A percentile compares a stretch with the other conserved stretches of the same genome.
These are phyloP conservation scores for Trichoderma sp. DNA, from an alignment of 2,329 filamentous ascomycete species.

Conservation along the genomic window DNA sequence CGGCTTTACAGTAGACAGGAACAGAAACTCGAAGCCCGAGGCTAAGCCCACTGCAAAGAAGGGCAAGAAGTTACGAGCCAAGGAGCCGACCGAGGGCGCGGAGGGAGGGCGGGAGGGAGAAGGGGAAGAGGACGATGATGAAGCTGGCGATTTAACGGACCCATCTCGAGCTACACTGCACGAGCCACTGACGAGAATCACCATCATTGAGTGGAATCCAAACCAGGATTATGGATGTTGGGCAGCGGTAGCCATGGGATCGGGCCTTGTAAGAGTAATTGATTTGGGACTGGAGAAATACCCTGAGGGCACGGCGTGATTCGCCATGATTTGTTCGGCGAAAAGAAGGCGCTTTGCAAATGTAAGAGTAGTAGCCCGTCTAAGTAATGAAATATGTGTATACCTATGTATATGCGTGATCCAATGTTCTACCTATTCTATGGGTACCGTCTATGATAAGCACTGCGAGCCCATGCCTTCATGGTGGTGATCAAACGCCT, in stretches of 20 bases:
- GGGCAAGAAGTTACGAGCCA: conserved; percentile 36
- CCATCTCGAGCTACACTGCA: conserved; percentile 50
- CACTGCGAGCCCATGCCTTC: conserved; percentile 54
- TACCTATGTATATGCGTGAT: background rate
- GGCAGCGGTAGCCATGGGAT: conserved; percentile 65
- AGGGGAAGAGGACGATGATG: conserved; percentile 35
- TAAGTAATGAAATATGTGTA: background rate
- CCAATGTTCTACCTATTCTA: background rate
- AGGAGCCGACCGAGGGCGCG: conserved; percentile 30
- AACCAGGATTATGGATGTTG: conserved; percentile 64
- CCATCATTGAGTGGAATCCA: conserved; percentile 65
- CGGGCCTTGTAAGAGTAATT: conserved; percentile 63
- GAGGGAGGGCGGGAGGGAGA: conserved; percentile 33
- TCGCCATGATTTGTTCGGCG: background rate
- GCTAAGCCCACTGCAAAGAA: conserved; percentile 39
- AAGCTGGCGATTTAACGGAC: conserved; percentile 32
- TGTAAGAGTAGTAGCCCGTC: background rate
- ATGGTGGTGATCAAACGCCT: conserved; percentile 85
- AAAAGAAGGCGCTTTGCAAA: background rate
- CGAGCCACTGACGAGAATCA: conserved; percentile 62
- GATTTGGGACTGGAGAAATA: conserved; percentile 55
- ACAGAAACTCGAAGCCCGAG: conserved; percentile 44
- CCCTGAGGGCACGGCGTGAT: conserved; percentile 13
- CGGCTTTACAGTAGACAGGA: conserved; percentile 50
- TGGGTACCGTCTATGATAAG: conserved; percentile 19